Conservation (phyloP, 1,284 basidiomycete species). For the Ganoderma boninense region DNA sequence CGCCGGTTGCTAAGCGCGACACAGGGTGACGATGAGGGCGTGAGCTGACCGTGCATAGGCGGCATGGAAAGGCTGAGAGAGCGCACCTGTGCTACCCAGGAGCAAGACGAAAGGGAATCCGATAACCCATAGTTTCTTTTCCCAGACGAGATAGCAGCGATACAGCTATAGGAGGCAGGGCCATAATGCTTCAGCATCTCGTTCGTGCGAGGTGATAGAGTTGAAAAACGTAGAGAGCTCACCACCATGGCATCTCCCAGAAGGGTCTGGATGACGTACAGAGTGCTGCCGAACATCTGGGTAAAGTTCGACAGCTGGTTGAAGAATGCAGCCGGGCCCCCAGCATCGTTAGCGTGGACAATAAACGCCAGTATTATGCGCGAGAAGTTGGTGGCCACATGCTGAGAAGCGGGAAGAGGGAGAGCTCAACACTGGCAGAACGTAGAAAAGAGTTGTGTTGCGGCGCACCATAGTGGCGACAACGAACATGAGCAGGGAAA, state of each 20-base stretch:
- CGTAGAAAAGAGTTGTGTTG: neutral
- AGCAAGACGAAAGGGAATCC: slow-evolving; percentile 25
- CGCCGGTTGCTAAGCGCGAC: slow-evolving; percentile 15
- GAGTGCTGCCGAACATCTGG: slow-evolving; percentile 36
- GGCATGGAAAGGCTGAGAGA: neutral
- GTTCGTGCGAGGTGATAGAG: neutral
- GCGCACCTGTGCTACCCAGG: slow-evolving; percentile 25
- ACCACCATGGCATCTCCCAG: slow-evolving; percentile 30
- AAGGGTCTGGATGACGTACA: slow-evolving; percentile 36
- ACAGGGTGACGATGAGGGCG: neutral
- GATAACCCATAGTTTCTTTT: slow-evolving; percentile 13
- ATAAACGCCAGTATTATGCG: slow-evolving; percentile 38
- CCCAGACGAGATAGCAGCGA: slow-evolving; percentile 28
- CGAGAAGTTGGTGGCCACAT: slow-evolving; percentile 33
- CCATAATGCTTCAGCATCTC: neutral
- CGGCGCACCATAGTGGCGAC: slow-evolving; percentile 26
- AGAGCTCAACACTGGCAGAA: neutral
- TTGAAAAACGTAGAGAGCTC: neutral
- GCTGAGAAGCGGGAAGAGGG: slow-evolving; percentile 10
- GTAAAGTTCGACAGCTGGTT: slow-evolving; percentile 33
- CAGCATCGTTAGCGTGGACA: slow-evolving; percentile 23
- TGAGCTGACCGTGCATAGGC: neutral
- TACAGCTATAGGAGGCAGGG: slow-evolving; percentile 18
- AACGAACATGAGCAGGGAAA: slow-evolving; percentile 21
- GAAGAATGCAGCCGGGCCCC: slow-evolving; percentile 36